Evolutionary conservation across 805 yeast genomes (phyloP).

Genomic region (Cyberlindnera nakhonratchasimensis): DNA sequence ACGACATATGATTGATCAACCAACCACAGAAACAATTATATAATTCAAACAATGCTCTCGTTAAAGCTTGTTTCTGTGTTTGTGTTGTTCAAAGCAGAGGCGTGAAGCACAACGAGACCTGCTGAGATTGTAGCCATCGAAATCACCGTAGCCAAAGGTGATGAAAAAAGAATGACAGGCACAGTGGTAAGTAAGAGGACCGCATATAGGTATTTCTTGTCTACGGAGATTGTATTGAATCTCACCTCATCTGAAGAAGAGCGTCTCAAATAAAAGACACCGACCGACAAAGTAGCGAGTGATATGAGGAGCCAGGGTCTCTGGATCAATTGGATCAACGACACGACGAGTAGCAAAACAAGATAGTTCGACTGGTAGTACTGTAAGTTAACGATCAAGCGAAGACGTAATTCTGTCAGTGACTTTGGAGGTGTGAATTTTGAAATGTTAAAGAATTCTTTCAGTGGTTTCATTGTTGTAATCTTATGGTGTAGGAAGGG

Average conservation of each 20-base stretch:
- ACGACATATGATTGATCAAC: too few species aligned
- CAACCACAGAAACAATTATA: too few species aligned
- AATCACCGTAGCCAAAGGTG: conserved; percentile 17
- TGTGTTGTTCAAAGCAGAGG: conserved; percentile 13
- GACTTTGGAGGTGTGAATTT: conserved; percentile 16
- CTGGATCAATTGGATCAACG: conserved; percentile 18
- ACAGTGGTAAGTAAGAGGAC: conserved; percentile 14
- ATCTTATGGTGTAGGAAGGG: conserved; percentile 26
- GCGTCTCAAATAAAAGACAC: conserved; percentile 11
- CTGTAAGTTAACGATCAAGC: conserved; percentile 15
- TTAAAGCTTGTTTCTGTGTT: conserved; percentile 24
- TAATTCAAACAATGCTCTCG: conserved; percentile 16
- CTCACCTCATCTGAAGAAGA: conserved; percentile 10
- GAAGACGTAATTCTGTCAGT: conserved; percentile 13
- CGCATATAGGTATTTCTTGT: conserved; percentile 18
- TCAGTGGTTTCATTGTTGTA: conserved; percentile 21
- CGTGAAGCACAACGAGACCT: conserved; percentile 16
- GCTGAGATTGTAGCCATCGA: conserved; percentile 11
- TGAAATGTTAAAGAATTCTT: conserved; percentile 20
- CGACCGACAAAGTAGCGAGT: conserved; percentile 7
- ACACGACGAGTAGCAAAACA: conserved; percentile 14
- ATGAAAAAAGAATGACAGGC: conserved; percentile 21
- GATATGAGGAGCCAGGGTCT: conserved; percentile 20
- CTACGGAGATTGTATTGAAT: conserved; percentile 9
- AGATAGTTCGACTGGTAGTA: conserved; percentile 27